Evolutionary conservation across 2,329 filamentous ascomycete genomes (phyloP).

Genomic region (Trichoderma sp.): DNA sequence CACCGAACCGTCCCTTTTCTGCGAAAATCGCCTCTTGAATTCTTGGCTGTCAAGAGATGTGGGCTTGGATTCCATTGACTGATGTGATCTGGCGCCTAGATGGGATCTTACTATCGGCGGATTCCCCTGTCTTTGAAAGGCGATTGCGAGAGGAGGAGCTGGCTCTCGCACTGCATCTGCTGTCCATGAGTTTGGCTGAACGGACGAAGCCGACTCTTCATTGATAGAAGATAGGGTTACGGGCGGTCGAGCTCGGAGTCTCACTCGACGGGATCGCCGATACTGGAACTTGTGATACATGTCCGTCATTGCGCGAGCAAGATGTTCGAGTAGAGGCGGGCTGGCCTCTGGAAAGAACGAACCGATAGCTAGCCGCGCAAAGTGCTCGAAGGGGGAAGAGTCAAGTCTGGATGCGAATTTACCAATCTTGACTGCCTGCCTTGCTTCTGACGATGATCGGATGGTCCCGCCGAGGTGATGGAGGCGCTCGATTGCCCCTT

Average conservation of each 20-base stretch:
- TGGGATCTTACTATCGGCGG: not conserved
- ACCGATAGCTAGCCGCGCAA: not conserved
- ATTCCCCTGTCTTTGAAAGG: not conserved
- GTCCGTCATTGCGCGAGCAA: conserved; percentile 11
- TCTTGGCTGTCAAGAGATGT: conserved; percentile 3
- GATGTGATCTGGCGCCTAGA: not conserved
- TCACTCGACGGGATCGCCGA: conserved; percentile 14
- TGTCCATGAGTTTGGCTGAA: too few relatives aligned
- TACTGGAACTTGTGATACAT: conserved; percentile 23
- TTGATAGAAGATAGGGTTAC: not conserved
- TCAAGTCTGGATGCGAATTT: not conserved
- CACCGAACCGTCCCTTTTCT: not conserved
- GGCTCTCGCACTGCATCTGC: too few relatives aligned
- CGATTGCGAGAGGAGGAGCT: not conserved
- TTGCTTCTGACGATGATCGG: conserved; percentile 6
- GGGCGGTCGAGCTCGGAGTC: conserved; percentile 9
- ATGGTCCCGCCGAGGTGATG: conserved; percentile 23
- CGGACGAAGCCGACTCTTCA: not conserved
- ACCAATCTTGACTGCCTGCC: not conserved
- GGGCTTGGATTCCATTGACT: not conserved
- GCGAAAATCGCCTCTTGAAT: not conserved
- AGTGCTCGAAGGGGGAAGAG: not conserved
- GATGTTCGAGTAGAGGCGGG: conserved; percentile 12
- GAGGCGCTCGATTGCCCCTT: conserved; percentile 17
- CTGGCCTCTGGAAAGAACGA: conserved; percentile 22